Evolutionary conservation across 345 rosid species (phyloP).

Genomic region (Eucalyptus dawsonii): DNA sequence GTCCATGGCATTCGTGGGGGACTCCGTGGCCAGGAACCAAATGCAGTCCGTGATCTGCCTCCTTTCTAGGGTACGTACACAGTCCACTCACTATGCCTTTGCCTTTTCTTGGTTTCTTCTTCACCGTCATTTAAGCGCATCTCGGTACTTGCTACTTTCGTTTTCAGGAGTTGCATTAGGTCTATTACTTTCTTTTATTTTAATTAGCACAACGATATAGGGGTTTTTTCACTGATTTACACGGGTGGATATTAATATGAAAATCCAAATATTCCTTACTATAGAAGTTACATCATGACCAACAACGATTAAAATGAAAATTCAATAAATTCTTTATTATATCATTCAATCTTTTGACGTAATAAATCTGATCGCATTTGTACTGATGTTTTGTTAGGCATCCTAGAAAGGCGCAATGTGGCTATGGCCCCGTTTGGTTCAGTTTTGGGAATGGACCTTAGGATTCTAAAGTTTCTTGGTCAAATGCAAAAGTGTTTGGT

Average conservation of each 20-base stretch:
- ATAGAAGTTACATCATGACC: not conserved
- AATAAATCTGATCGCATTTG: not conserved
- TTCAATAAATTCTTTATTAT: not conserved
- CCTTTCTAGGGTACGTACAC: constrained; percentile 53
- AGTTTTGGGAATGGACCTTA: too few species aligned
- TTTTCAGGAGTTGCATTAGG: not conserved
- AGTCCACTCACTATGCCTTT: not conserved
- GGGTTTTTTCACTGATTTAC: not conserved
- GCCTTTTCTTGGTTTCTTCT: not conserved
- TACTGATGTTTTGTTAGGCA: not conserved
- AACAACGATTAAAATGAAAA: not conserved
- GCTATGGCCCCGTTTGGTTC: too few species aligned
- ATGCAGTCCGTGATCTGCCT: constrained; percentile 97
- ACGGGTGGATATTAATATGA: not conserved
- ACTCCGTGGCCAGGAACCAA: constrained; percentile 84
- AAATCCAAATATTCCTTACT: not conserved
- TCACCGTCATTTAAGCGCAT: not conserved
- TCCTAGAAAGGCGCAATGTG: not conserved
- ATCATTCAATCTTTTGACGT: not conserved
- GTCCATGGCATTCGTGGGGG: constrained; percentile 83
- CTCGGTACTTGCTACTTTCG: not conserved
- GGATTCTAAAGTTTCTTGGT: too few species aligned
- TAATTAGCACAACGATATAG: not conserved
- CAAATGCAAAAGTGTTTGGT: too few species aligned
- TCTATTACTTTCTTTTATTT: not conserved